Evolutionary conservation across 202 grass and related monocot genomes (phyloP).

Genomic region (Schoenoplectus tabernaemontani): DNA sequence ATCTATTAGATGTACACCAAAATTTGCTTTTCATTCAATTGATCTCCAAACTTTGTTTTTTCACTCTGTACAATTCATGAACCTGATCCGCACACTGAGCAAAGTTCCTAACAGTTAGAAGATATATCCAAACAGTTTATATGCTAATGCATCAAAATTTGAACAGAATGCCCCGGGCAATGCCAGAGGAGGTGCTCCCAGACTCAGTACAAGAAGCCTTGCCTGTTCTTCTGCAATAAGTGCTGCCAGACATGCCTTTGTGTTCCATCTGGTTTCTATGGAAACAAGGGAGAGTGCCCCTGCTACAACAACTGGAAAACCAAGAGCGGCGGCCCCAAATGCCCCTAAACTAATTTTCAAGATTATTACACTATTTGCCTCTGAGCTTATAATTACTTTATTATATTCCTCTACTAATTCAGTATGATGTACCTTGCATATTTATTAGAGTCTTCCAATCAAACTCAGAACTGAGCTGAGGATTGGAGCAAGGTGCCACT

Average conservation of each 20-base stretch:
- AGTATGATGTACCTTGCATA: neutral
- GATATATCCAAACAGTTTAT: neutral
- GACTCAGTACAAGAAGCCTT: conserved; percentile 73
- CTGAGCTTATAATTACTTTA: neutral
- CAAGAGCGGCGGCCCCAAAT: conserved; percentile 63
- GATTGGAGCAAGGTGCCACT: conserved; percentile 2
- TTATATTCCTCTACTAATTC: neutral
- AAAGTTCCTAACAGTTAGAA: neutral
- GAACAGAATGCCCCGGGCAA: conserved; percentile 57
- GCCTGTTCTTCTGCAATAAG: conserved; percentile 72
- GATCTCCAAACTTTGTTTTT: neutral
- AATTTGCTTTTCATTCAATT: neutral
- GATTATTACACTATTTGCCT: neutral
- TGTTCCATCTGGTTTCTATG: conserved; percentile 69
- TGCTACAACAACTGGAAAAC: conserved; percentile 97
- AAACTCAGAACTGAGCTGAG: conserved; percentile 11
- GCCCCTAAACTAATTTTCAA: conserved; percentile 36
- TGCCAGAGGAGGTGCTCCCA: conserved; percentile 48
- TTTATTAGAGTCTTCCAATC: conserved; percentile 27
- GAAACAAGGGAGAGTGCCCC: conserved; percentile 67
- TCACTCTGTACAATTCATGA: neutral
- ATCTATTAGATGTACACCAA: neutral
- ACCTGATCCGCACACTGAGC: neutral
- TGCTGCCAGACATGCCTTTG: conserved; percentile 58
- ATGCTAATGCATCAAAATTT: neutral